Conservation (phyloP, 768 basidiomycete species). For the Boletus edulis region DNA sequence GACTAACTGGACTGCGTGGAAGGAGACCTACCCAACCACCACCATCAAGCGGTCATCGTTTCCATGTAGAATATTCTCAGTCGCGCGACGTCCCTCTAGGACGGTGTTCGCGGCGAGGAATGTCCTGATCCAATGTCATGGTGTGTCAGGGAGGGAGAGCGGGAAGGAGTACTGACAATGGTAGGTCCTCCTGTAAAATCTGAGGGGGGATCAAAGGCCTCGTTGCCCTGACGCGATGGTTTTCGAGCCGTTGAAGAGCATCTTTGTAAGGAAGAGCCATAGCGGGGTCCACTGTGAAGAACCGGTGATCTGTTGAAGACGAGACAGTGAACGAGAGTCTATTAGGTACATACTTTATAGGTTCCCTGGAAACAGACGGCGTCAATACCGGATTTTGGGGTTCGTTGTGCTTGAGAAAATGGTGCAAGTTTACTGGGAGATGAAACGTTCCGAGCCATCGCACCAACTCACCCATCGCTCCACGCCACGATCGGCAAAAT, state of each 20-base stretch:
- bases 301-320: slow-evolving; percentile 20
- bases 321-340: neutral
- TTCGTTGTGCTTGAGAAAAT: neutral
- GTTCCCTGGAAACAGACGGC: slow-evolving; percentile 2
- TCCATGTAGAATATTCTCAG: slow-evolving; percentile 68
- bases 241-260: slow-evolving; percentile 78
- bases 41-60: slow-evolving; percentile 92
- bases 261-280: slow-evolving; percentile 79
- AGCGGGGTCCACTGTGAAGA: slow-evolving; percentile 39
- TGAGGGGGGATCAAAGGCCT: slow-evolving; percentile 92
- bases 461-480: neutral
- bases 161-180: slow-evolving; percentile 50
- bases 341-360: slow-evolving; percentile 23
- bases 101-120: slow-evolving; percentile 85
- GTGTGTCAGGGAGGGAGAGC: neutral
- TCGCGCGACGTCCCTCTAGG: slow-evolving; percentile 74
- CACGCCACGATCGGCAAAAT: slow-evolving; percentile 11
- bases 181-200: slow-evolving; percentile 92
- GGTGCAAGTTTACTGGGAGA: neutral
- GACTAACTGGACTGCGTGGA: neutral
- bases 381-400: slow-evolving; percentile 8
- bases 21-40: slow-evolving; percentile 69
- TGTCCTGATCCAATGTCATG: slow-evolving; percentile 45
- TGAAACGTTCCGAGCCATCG: neutral
- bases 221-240: slow-evolving; percentile 81